Conservation (phyloP, 1,284 basidiomycete genomes). For the Cryptococcus floricola region DNA sequence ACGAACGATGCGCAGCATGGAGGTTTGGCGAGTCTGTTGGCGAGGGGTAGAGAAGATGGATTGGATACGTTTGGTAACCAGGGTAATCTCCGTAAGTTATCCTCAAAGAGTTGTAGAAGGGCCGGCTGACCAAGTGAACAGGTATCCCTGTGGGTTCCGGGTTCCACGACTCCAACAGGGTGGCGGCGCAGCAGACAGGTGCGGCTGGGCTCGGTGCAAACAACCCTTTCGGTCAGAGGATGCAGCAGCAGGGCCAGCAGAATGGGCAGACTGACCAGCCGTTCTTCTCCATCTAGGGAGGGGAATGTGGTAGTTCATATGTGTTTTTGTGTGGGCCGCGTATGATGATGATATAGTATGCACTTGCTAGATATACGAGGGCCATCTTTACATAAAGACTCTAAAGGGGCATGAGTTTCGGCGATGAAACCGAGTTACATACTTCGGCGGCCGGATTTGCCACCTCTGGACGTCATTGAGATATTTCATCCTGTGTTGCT, state of each 20-base stretch:
- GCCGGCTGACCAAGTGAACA: slow-evolving; percentile 29
- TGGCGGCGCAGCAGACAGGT: slow-evolving; percentile 59
- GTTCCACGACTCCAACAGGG: slow-evolving; percentile 54
- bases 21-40: slow-evolving; percentile 72
- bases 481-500: no score
- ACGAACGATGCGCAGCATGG: slow-evolving; percentile 65
- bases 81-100: slow-evolving; percentile 64
- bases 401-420: no score
- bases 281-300: slow-evolving; percentile 68
- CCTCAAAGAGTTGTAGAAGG: background rate
- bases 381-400: no score
- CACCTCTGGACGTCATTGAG: background rate
- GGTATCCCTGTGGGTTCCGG: slow-evolving; percentile 63
- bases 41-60: slow-evolving; percentile 73
- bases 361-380: no score
- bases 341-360: no score
- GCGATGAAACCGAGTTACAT: no score
- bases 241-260: slow-evolving; percentile 55
- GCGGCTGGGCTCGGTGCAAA: slow-evolving; percentile 49
- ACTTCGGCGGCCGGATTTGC: background rate
- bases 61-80: slow-evolving; percentile 90
- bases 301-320: no score
- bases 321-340: no score
- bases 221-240: slow-evolving; percentile 69
- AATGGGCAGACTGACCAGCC: slow-evolving; percentile 61